Evolutionary conservation across 805 yeast genomes (phyloP), one percentile per base, ranked within the genome.

Genomic region (Wickerhamiella kurtzmanii): DNA sequence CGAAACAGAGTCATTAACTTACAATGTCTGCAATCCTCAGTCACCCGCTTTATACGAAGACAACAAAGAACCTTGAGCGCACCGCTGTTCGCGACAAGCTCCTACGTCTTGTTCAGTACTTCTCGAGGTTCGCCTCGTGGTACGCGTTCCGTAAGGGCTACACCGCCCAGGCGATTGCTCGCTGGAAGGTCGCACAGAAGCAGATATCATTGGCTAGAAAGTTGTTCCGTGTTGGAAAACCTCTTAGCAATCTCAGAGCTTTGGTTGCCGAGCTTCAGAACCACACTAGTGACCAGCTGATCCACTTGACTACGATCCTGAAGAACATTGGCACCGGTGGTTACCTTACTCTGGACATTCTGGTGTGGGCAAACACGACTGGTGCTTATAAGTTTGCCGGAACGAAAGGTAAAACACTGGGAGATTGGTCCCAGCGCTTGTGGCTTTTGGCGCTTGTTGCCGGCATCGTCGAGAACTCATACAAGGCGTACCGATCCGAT

Each of bases 151-250:
- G 79, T 56, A 66, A 70, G 54, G 85, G 84, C 18, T 75, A 67
- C 58, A 57, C 76, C 22, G 61, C 61, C 47, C 72, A 70, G 45
- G 53, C 69, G 5, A 72, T 80, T 32, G 63, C 64, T 42, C 61
- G 73, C 49, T 72, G 77, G 61, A 73, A 72, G 54, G 68, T 72
- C 19, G 63, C 86, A 51, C 83, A 80, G 65, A 61, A 60, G 41
- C 77, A 81, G 53, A 73, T 85, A 25, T 73, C 84, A 1, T 63
- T 80, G 49, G 72, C 84, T 52, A 78, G 97, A 63, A 89, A 89
- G 68, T 79, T 87, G 19, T 66, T 88, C 69, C 76, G 96, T 59
- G 77, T 81, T 59, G 75, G 86, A 52, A 88, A 87, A 65, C 94
- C 94, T 1, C 66, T 88, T 57, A 56, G 56, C 42, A 86, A 81